Base-by-base conservation (phyloP, 345 rosid genomes). In the Populus pruinosa region DNA sequence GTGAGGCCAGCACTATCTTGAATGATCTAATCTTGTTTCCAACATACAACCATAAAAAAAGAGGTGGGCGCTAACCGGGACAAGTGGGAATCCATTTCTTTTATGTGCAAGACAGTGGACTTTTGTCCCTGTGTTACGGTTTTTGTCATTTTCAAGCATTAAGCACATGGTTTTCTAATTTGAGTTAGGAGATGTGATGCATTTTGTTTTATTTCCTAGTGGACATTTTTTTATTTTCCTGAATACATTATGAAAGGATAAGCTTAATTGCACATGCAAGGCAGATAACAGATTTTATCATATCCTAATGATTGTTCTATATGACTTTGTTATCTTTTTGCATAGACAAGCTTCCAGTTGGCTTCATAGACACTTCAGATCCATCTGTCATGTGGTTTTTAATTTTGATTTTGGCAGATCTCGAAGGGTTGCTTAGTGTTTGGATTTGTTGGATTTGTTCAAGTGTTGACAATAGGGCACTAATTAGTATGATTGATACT, bases 241-340 rank as follows among this genome's bases (percentile, higher is more conserved):
- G 6, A 31, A 16, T 55, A 33, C 1, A 20, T 71, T 64, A 17
- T 44, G 27, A 67, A 21, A 23, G 25, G 25, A 73, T 69, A 38
- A 62, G 18, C 71, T 74, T 78, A 6, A 77, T 44, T 69, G 67
- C 77, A 71, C 81, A 68, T 68, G 80, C 86, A 25, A 49, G 66
- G 56, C 75, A 49, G 70, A 33, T 27, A 70, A 72, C 50, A 14
- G 4, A 27, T 49, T 20, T 38, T 43, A 70, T 23, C 55, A 4
- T 38, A 4, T 47, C 21, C 21, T 25, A 23, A 62, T 56, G 35
- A 44, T 72, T 64, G 14, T 71, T 67, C 39, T 55, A 18, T 73
- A 55, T 73, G 27, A 41, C 35, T 69, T 75, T 50, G 55, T 49
- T 17, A 49, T 49, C 55, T 64, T 63, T 39, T 66, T 43, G 33